Evolutionary conservation across 179 eudicot genomes (phyloP).

Genomic region (Spergularia azorica): DNA sequence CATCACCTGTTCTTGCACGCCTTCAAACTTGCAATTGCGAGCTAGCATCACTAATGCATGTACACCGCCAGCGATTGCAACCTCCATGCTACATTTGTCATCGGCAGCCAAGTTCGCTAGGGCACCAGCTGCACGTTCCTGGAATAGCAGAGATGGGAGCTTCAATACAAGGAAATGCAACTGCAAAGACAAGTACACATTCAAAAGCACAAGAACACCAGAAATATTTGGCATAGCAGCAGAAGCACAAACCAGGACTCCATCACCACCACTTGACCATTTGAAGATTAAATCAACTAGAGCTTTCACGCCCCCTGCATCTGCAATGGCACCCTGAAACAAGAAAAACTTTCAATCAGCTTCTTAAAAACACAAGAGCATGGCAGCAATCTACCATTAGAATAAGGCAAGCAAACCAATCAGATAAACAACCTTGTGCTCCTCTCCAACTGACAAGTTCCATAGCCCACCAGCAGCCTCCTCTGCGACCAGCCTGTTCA

Average conservation of each 20-base stretch:
- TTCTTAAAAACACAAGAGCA: constrained; percentile 10
- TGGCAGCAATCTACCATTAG: background rate
- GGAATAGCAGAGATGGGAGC: constrained; percentile 25
- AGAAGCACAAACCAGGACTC: constrained; percentile 79
- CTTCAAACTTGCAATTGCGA: constrained; percentile 81
- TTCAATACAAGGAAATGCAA: background rate
- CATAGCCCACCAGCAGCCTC: constrained; percentile 99
- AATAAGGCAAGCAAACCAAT: background rate
- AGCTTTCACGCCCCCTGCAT: constrained; percentile 92
- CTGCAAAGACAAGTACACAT: background rate
- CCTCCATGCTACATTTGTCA: constrained; percentile 97
- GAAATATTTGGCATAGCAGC: constrained; percentile 2
- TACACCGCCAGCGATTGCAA: constrained; percentile 86
- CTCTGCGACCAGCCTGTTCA: constrained; percentile 94
- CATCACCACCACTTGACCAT: constrained; percentile 92
- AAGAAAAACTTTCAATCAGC: constrained; percentile 12
- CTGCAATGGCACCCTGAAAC: constrained; percentile 89
- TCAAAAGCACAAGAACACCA: background rate
- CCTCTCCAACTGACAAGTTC: constrained; percentile 99
- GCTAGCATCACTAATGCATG: constrained; percentile 95
- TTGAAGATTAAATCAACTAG: constrained; percentile 90
- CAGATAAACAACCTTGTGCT: constrained; percentile 76
- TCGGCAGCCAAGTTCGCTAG: constrained; percentile 98
- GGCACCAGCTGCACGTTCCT: constrained; percentile 99
- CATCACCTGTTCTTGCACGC: constrained; percentile 96